Conservation (phyloP, 176 grass and related monocot genomes). For the Triticum aestivum region IWGSC_CS_RefSeq_v2.1 NC_057794.1:100026049-100026548, state of each 20-base stretch:
- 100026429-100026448: too few species aligned
- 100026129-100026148: not conserved
- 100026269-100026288: not conserved
- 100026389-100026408: too few species aligned
- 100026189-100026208: not conserved
- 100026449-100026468: not conserved
- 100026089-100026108: not conserved
- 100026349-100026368: not conserved
- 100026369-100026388: not conserved
- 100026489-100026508: too few species aligned
- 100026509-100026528: not conserved
- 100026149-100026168: not conserved
- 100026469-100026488: too few species aligned
- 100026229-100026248: not conserved
- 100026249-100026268: not conserved
- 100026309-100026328: not conserved
- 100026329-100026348: not conserved
- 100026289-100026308: not conserved
- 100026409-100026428: too few species aligned
- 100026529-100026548: not conserved
- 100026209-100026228: not conserved
- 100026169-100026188: not conserved
- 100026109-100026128: not conserved
- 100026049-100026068: not conserved
- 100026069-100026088: not conserved